Percentiles rank a stretch among this genome's conserved stretches.
Conservation (phyloP, 2,329 filamentous ascomycete genomes). For the Epichloe sibirici region DNA sequence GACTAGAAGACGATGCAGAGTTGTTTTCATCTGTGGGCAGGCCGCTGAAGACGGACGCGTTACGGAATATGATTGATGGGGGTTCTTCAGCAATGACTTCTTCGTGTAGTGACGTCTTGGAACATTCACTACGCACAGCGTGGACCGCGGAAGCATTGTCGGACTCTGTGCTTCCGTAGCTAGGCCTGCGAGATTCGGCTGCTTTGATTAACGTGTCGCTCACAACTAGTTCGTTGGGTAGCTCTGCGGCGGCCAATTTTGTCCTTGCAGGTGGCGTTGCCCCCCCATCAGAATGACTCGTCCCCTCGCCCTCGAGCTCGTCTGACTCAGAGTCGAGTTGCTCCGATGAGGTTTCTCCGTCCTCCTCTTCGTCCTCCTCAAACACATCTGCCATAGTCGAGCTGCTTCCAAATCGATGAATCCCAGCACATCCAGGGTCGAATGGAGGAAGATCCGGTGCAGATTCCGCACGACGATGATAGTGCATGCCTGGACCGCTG, state of each 20-base stretch:
- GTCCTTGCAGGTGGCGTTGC: constrained; percentile 20
- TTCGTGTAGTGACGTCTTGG: constrained; percentile 38
- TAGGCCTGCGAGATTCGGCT: constrained; percentile 27
- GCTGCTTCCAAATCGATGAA: constrained; percentile 51
- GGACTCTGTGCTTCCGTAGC: constrained; percentile 31
- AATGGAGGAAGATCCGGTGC: constrained; percentile 70
- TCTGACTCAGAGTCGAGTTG: neutral
- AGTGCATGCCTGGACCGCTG: constrained; percentile 57
- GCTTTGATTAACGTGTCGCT: constrained; percentile 9
- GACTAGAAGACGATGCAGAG: constrained; percentile 33
- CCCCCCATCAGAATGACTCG: constrained; percentile 33
- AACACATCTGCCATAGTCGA: constrained; percentile 79
- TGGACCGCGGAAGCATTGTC: constrained; percentile 14
- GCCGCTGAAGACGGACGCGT: constrained; percentile 22
- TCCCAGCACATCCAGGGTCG: constrained; percentile 44
- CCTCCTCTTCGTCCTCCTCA: constrained; percentile 66
- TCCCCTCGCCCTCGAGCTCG: constrained; percentile 2
- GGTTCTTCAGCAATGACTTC: constrained; percentile 38
- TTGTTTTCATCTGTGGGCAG: constrained; percentile 23
- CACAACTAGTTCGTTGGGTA: neutral
- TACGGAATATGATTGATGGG: constrained; percentile 26
- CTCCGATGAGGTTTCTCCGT: constrained; percentile 39
- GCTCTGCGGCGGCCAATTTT: neutral
- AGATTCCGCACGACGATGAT: constrained; percentile 67
- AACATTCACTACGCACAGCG: constrained; percentile 34